Percentiles rank a stretch among this genome's conserved stretches.
Conservation (phyloP, 805 yeast genomes). For the Metschnikowia shivogae region DNA sequence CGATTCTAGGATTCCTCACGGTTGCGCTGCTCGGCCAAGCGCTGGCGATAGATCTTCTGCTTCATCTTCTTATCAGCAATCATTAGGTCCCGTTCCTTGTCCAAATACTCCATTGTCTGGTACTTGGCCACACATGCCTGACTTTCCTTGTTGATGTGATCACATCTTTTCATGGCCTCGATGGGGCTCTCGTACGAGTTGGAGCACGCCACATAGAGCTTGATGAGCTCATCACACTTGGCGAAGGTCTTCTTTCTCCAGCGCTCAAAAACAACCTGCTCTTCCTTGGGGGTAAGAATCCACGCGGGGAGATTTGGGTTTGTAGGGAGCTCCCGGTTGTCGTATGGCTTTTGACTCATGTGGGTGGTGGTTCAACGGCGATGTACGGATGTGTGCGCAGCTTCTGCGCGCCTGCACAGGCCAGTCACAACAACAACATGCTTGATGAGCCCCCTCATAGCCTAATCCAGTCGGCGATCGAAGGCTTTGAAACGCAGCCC, state of each 20-base stretch:
- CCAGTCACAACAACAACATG: slow-evolving; percentile 16
- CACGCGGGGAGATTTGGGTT: slow-evolving; percentile 60
- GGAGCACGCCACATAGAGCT: slow-evolving; percentile 63
- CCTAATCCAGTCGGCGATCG: slow-evolving; percentile 40
- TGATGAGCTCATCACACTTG: slow-evolving; percentile 62
- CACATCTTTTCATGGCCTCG: slow-evolving; percentile 65
- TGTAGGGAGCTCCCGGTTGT: slow-evolving; percentile 35
- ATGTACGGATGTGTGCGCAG: no score
- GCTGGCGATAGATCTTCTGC: slow-evolving; percentile 22
- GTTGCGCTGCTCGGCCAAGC: slow-evolving; percentile 12
- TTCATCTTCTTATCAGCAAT: slow-evolving; percentile 52
- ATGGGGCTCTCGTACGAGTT: slow-evolving; percentile 51
- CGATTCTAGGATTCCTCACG: no score
- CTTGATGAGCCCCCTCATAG: slow-evolving; percentile 31
- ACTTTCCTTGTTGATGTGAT: slow-evolving; percentile 53
- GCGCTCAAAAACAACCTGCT: slow-evolving; percentile 63
- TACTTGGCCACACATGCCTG: slow-evolving; percentile 57
- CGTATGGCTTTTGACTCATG: slow-evolving; percentile 36
- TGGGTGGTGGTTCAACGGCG: no score
- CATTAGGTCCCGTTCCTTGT: slow-evolving; percentile 61
- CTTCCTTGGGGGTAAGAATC: slow-evolving; percentile 75
- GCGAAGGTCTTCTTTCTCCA: slow-evolving; percentile 67
- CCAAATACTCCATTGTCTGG: slow-evolving; percentile 62
- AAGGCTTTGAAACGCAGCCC: slow-evolving; percentile 48
- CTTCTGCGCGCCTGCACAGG: neutral